Conservation (phyloP, 2,329 filamentous ascomycete genomes). For the Xenosphaeropsis pyriputrescens region DNA sequence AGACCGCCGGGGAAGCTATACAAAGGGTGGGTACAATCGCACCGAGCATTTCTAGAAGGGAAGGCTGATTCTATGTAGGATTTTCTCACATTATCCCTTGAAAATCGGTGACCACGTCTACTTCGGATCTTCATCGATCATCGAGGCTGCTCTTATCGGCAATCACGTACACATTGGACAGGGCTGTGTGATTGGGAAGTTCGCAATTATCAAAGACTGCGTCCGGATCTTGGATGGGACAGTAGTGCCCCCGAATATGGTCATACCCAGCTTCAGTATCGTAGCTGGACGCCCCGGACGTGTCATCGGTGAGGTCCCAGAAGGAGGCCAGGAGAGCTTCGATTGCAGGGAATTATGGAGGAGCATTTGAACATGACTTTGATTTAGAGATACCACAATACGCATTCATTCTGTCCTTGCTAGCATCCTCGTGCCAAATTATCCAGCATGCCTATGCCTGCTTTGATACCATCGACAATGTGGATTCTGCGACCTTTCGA, state of each 20-base stretch:
- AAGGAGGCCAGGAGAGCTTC: constrained; percentile 51
- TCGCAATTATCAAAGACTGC: constrained; percentile 88
- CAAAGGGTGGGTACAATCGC: constrained; percentile 37
- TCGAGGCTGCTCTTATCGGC: constrained; percentile 73
- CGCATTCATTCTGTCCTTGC: neutral
- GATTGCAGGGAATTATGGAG: constrained; percentile 51
- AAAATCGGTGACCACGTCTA: constrained; percentile 93
- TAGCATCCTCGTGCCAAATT: constrained; percentile 3
- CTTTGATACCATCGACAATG: constrained; percentile 70
- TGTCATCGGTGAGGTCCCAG: constrained; percentile 68
- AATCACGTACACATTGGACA: constrained; percentile 77
- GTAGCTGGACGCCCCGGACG: constrained; percentile 74
- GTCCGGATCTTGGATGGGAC: constrained; percentile 75
- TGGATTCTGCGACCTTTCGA: constrained; percentile 40
- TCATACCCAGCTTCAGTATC: constrained; percentile 82
- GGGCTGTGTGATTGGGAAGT: constrained; percentile 65
- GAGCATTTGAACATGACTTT: constrained; percentile 23
- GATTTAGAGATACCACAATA: neutral
- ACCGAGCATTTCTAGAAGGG: no score
- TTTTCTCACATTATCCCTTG: constrained; percentile 72
- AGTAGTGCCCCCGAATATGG: constrained; percentile 75
- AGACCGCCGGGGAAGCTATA: constrained; percentile 73
- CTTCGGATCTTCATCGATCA: constrained; percentile 57
- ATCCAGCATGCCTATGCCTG: constrained; percentile 32
- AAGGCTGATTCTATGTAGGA: constrained; percentile 16